Evolutionary conservation across 345 rosid species (phyloP).

Genomic region (Dimocarpus longan): DNA sequence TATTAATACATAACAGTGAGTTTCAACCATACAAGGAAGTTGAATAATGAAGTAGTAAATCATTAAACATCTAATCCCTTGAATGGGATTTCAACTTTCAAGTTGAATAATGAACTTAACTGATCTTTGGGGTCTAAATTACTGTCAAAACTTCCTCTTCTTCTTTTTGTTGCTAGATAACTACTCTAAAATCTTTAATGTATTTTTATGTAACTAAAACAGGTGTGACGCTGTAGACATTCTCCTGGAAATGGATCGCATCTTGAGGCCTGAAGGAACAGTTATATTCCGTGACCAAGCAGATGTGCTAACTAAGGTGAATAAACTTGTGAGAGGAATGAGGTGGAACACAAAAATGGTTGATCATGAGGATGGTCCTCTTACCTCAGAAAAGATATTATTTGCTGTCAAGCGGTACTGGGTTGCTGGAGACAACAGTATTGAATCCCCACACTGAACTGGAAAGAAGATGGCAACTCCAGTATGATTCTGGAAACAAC

Average conservation of each 20-base stretch:
- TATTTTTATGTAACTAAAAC: conserved; percentile 21
- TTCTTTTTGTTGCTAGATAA: neutral
- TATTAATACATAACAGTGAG: neutral
- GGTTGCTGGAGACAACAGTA: conserved; percentile 52
- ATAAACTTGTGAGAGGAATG: conserved; percentile 48
- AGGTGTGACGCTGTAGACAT: conserved; percentile 59
- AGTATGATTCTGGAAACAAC: conserved; percentile 6
- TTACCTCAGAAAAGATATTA: conserved; percentile 56
- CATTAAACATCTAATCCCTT: neutral
- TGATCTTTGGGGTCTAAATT: neutral
- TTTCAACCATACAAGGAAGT: conserved; percentile 8
- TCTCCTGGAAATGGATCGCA: conserved; percentile 72
- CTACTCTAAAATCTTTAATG: neutral
- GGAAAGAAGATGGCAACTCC: neutral
- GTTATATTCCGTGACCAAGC: conserved; percentile 60
- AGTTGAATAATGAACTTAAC: neutral
- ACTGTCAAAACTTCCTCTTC: neutral
- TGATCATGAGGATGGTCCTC: conserved; percentile 77
- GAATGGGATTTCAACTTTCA: neutral
- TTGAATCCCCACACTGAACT: conserved; percentile 27
- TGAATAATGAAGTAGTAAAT: neutral
- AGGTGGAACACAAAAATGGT: conserved; percentile 64
- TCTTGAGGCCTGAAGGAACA: conserved; percentile 71
- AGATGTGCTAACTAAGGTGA: conserved; percentile 49
- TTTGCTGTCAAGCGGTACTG: conserved; percentile 63